A percentile compares a stretch with the other conserved stretches of the same genome.
Evolutionary conservation across 1,284 basidiomycete genomes (phyloP).

Genomic region (Moesziomyces sp.): DNA sequence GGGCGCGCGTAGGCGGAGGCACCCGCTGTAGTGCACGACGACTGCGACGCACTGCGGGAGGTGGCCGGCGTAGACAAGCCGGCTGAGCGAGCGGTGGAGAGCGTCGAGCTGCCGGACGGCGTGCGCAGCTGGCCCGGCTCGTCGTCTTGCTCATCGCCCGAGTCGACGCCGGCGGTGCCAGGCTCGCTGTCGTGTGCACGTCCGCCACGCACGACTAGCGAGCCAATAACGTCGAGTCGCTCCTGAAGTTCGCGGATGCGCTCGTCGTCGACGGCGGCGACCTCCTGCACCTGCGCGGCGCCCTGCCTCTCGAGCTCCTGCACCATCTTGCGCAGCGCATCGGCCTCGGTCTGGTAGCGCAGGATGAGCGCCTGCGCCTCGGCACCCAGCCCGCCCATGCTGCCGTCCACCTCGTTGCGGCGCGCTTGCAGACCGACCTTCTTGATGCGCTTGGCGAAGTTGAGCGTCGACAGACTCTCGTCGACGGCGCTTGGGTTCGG

Average conservation of each 20-base stretch:
- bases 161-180: neutral
- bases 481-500: constrained; percentile 71
- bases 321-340: constrained; percentile 54
- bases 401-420: constrained; percentile 81
- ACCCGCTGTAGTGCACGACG: constrained; percentile 4
- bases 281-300: constrained; percentile 1
- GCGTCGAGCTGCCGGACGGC: neutral
- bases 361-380: constrained; percentile 61
- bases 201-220: constrained; percentile 57
- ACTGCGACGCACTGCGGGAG: constrained; percentile 12
- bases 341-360: constrained; percentile 60
- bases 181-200: constrained; percentile 12
- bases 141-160: constrained; percentile 8
- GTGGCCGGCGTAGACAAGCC: constrained; percentile 10
- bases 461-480: constrained; percentile 83
- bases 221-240: constrained; percentile 57
- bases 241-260: constrained; percentile 49
- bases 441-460: constrained; percentile 89
- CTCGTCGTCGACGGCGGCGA: constrained; percentile 27
- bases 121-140: neutral
- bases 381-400: constrained; percentile 33
- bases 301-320: constrained; percentile 31
- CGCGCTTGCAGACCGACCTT: constrained; percentile 82
- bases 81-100: neutral
- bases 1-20: constrained; percentile 36